Evolutionary conservation across 495 filamentous ascomycete genomes (phyloP), one percentile per base, ranked within the genome.

Genomic region (Penicillium herquei): DNA sequence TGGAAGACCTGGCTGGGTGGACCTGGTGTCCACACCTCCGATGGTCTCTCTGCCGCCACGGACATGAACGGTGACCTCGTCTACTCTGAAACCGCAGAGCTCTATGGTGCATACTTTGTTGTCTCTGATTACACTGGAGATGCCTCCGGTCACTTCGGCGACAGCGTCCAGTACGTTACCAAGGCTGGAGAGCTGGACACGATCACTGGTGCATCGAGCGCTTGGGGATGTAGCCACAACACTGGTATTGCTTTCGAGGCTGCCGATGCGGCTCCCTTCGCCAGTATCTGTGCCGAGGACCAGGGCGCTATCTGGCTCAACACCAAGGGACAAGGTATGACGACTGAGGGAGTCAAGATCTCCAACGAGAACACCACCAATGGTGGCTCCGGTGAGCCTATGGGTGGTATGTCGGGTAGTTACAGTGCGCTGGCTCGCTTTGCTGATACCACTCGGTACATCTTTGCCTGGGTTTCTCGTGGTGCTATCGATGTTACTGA

Each of bases 281-380:
- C 77, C 35, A 78, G 76, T 59, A 73, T 82, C 52, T 81, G 78
- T 45, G 75, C 80, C 7, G 81, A 81, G 53, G 81, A 81, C 64
- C 79, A 82, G 53, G 81, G 80, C 40, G 72, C 70, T 18, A 81
- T 82, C 65, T 82, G 80, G 81, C 66, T 83, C n/a, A 82, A 83
- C 63, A 82, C 78, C 32, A 66, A 78, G 45, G 75, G 69, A 1
- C 76, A 77, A 54, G 72, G 73, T 8, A 83, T 83, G 80, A 59
- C n/a, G 7, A 65, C 44, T 34, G 51, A 59, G 26, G 80, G 79
- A 11, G 69, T 80, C 56, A 82, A 83, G 63, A 77, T 83, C 51
- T 74, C 77, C 2, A 81, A 81, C 56, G 79, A 83, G 60, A 80
- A 81, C 51, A 77, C 72, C 7, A 81, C 77, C 37, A 82, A 83